Evolutionary conservation across 352 stramenopile genomes (phyloP).

Genomic region (Ophiocytium majus): DNA sequence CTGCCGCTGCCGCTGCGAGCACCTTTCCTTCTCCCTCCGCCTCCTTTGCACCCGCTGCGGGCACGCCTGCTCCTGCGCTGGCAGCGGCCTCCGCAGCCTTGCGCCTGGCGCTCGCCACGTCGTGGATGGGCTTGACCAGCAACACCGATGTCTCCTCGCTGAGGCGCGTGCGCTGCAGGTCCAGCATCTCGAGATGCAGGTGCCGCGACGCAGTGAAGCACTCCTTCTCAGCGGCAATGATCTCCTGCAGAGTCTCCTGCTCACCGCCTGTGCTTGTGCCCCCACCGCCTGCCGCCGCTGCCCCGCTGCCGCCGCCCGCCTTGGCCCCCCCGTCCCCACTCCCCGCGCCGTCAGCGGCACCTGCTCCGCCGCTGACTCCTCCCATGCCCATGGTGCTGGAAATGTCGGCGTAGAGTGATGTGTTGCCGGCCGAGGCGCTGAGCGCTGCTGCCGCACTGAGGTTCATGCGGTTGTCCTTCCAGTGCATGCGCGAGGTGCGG

Average conservation of each 20-base stretch:
- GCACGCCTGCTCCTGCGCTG: too few relatives aligned
- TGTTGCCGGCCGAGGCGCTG: neutral
- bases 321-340: neutral
- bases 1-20: neutral
- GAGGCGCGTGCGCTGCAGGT: slow-evolving; percentile 81
- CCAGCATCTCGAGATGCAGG: slow-evolving; percentile 78
- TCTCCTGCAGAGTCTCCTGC: slow-evolving; percentile 52
- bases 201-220: slow-evolving; percentile 79
- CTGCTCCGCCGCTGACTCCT: neutral
- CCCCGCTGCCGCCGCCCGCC: slow-evolving; percentile 10
- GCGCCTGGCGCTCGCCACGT: neutral
- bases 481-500: slow-evolving; percentile 37
- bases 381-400: neutral
- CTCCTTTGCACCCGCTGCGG: neutral
- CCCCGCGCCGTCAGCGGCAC: neutral
- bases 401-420: slow-evolving; percentile 33
- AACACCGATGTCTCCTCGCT: slow-evolving; percentile 64
- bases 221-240: slow-evolving; percentile 71
- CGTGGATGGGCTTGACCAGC: slow-evolving; percentile 38
- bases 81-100: neutral
- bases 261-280: slow-evolving; percentile 11
- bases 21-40: neutral
- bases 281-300: neutral
- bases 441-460: neutral
- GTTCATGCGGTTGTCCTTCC: slow-evolving; percentile 47